phyloP scores from a whole-genome alignment of 2,329 filamentous ascomycete species.

The Huntiella moniliformis region DNA sequence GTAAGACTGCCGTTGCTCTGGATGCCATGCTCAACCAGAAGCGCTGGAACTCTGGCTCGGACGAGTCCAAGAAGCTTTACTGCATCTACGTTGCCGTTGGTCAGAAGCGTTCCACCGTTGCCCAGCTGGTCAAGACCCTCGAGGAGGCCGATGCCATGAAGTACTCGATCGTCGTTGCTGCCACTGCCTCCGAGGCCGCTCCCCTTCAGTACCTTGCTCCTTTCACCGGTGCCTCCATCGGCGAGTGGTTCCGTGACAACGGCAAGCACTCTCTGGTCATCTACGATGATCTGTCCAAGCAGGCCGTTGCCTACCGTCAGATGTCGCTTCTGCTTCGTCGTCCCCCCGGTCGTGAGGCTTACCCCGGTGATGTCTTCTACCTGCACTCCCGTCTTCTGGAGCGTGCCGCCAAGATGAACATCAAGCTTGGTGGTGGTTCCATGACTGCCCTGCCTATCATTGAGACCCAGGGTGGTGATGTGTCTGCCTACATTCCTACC shows the following conservation, averaged over 20 bases:
- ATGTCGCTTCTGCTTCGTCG: conserved; percentile 97
- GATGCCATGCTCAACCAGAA: conserved; percentile 99
- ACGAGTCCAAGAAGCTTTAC: conserved; percentile 98
- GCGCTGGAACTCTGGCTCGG: conserved; percentile 75
- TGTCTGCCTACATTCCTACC: conserved; percentile 98
- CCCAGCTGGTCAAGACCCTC: conserved; percentile 97
- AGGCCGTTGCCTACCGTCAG: conserved; percentile 94
- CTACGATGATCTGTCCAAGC: conserved; percentile 93
- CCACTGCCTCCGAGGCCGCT: conserved; percentile 92
- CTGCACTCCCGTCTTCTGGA: conserved; percentile 97
- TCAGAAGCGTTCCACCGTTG: conserved; percentile 98
- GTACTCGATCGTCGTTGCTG: conserved; percentile 84
- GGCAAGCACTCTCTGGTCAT: conserved; percentile 80
- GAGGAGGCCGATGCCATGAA: conserved; percentile 99
- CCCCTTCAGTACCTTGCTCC: conserved; percentile 87
- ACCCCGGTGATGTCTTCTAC: conserved; percentile 98
- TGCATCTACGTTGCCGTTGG: conserved; percentile 98
- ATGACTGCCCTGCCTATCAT: conserved; percentile 95
- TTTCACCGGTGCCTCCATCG: conserved; percentile 54
- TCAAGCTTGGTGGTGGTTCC: conserved; percentile 85
- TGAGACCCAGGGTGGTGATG: conserved; percentile 99
- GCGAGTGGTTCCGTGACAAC: conserved; percentile 62
- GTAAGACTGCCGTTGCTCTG: conserved; percentile 96
- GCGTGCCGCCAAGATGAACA: conserved; percentile 98
- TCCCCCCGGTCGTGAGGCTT: conserved; percentile 96